Base-by-base conservation (phyloP, 345 rosid genomes). In the Litchi chinensis region DNA sequence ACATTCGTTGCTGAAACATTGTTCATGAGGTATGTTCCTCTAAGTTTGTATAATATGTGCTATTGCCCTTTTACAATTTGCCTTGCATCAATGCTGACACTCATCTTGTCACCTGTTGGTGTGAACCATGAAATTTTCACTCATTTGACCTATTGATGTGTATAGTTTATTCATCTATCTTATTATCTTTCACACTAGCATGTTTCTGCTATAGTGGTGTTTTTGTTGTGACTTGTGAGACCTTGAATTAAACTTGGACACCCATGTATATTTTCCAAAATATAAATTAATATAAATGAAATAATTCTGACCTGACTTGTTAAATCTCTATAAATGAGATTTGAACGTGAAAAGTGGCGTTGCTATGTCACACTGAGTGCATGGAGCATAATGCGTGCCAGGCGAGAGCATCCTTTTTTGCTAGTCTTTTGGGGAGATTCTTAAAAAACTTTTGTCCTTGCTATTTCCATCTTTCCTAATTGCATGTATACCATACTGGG, bases 121-220 rank as follows among this genome's bases (percentile, higher is more conserved):
- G 43, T 66, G 40, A 37, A 5, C 21, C n/a, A 66, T 66, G 70
- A 37, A 66, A 32, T 37, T 65, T 65, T 54, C 67, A 65, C 68
- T 65, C 8, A 13, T 65, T 65, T 65, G 19, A 64, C 40, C 8
- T 64, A 8, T 13, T 64, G 41, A 18, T 28, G 18, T 12, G 6
- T 65, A 32, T 65, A 4, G 18, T 37, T 65, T 65, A 4, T 26
- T 32, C 13, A 21, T 24, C 41, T 65, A 19, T 39, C 69, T 22
- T 13, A 2, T 32, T 7, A 24, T 6, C 32, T 66, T 66, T 66
- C 5, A 26, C 7, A 12, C 46, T 37, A 28, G 43, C 44, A 40
- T 41, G 26, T 60, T 8, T n/a, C 40, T 60, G 76, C 2, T 56
- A 7, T 59, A 18, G 24, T 57, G 63, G 3, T 65, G 69, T 37